Evolutionary conservation across 306 rosid genomes (phyloP).

Genomic region (Quercus suber): DNA sequence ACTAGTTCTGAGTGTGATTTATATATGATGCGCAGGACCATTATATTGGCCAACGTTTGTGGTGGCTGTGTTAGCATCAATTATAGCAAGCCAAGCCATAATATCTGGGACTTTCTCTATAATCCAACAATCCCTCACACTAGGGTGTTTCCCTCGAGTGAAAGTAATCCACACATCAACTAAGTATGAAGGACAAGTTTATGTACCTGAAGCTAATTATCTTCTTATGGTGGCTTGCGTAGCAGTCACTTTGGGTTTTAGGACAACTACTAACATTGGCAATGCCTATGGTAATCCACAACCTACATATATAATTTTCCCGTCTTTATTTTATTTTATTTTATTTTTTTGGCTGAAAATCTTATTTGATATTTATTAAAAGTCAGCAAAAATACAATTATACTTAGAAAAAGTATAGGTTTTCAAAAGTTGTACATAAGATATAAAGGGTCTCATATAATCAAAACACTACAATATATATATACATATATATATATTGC

Average conservation of each 20-base stretch:
- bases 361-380: too few relatives aligned
- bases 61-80: constrained; percentile 57
- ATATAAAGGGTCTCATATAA: too few relatives aligned
- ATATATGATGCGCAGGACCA: constrained; percentile 27
- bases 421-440: too few relatives aligned
- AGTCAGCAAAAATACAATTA: too few relatives aligned
- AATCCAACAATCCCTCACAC: constrained; percentile 68
- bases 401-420: neutral
- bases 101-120: constrained; percentile 78
- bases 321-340: too few relatives aligned
- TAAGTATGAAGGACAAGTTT: constrained; percentile 75
- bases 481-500: too few relatives aligned
- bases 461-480: too few relatives aligned
- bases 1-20: neutral
- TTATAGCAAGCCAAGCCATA: constrained; percentile 86
- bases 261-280: constrained; percentile 52
- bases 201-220: constrained; percentile 67
- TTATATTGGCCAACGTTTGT: constrained; percentile 78
- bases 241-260: constrained; percentile 54
- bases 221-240: constrained; percentile 75
- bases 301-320: neutral
- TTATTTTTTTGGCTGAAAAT: too few relatives aligned
- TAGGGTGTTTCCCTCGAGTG: constrained; percentile 85
- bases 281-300: constrained; percentile 65
- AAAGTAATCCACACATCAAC: constrained; percentile 69